Conservation (phyloP, 257 asterid genomes). For the Solanum lycopersicoides region DNA sequence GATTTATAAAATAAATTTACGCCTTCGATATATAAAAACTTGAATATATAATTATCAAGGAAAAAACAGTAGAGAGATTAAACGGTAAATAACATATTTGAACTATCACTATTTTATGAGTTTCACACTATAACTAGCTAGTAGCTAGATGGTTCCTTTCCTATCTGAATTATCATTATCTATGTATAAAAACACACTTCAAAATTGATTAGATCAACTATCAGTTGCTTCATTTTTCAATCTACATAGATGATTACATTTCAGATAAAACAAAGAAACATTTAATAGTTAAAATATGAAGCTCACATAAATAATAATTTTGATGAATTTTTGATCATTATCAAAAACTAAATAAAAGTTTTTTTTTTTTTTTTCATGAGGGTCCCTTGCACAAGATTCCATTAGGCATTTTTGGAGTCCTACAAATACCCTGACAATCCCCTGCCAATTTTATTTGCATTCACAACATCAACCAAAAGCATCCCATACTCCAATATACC, state of each 20-base stretch:
- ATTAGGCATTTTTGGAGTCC: constrained; percentile 23
- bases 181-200: background rate
- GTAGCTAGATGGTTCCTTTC: background rate
- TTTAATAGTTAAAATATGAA: too few relatives aligned
- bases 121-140: background rate
- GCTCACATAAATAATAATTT: too few relatives aligned
- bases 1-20: too few relatives aligned
- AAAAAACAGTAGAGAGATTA: background rate
- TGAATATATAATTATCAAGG: background rate
- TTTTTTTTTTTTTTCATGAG: background rate
- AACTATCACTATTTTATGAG: background rate
- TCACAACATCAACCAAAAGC: constrained; percentile 13
- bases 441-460: constrained; percentile 18
- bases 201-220: background rate
- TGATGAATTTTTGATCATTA: too few relatives aligned
- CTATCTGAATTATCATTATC: background rate
- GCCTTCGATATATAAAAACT: background rate
- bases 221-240: background rate
- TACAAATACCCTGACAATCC: constrained; percentile 46
- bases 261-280: accelerated
- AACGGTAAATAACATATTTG: background rate
- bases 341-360: background rate
- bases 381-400: constrained; percentile 20
- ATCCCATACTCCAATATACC: background rate
- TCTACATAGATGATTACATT: background rate